Evolutionary conservation across 192 early-diverging fungal genomes (phyloP), one percentile per base, ranked within the genome.

Genomic region (Backusella liffmaniae): DNA sequence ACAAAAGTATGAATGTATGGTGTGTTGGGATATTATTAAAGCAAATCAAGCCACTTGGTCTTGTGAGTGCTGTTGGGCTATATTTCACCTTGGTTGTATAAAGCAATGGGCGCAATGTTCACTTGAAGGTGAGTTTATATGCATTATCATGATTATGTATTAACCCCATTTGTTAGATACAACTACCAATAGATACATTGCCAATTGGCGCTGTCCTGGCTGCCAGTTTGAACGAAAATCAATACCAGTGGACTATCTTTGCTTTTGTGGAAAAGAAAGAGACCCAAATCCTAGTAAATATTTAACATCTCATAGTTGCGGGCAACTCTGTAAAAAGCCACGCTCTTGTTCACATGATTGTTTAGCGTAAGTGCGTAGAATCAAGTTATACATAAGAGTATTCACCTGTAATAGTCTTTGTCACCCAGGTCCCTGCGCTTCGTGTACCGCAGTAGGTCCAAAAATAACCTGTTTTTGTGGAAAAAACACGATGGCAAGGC

Each of bases 361-460:
- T 79, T 82, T 87, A 41, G 79, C 87, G 87, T 88, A 86, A 77
- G 85, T 78, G 32, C 3, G 32, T 5, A 3, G 18, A 21, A 29
- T 73, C 30, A 71, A 34, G 13, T 44, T 44, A 0, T 16, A 30
- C 30, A 42, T 70, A 32, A 67, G 32, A 3, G 29, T 16, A n/a
- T 3, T 32, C 32, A 32, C 32, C 3, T 32, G 32, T 32, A 2
- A 5, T 56, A 89, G 88, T 5, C 91, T 89, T 35, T 97, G 97
- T 77, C 97, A 97, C 86, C 96, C 97, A 10, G 96, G 97, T 3
- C 97, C 97, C 9, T 97, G 96, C 72, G 91, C 94, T 51, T 94
- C 95, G 4, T 99, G 97, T 80, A 89, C 93, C 16, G 85, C 91
- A 4, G 86, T 92, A 79, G 92, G 92, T 0, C 92, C 94, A 3